Percentiles rank a stretch among this genome's conserved stretches.
These are phyloP conservation scores for Thalassia testudinum DNA, from an alignment of 116 monocot genomes.

Conservation along the genomic window DNA sequence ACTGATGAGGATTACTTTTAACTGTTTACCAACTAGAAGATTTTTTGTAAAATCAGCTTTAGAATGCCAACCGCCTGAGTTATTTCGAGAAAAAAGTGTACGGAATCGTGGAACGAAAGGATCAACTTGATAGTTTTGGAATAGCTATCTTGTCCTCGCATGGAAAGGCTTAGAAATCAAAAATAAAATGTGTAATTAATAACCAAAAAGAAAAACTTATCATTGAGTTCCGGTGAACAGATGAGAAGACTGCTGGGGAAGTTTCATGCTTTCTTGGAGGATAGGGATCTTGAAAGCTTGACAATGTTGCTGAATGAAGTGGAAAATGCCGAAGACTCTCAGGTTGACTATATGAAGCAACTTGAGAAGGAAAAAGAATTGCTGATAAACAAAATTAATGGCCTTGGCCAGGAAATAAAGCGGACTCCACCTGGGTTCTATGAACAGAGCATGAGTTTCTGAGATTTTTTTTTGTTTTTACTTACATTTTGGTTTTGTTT, in stretches of 20 bases:
- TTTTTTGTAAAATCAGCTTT: no score
- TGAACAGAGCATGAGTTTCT: no score
- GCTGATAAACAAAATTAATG: conserved; percentile 44
- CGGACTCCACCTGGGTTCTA: no score
- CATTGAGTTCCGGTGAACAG: conserved; percentile 14
- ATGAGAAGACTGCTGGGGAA: conserved; percentile 50
- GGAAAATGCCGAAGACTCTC: conserved; percentile 41
- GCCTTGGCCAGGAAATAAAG: conserved; percentile 50
- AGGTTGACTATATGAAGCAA: conserved; percentile 56
- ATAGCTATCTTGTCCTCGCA: no score
- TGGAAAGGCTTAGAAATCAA: no score
- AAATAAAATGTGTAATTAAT: no score
- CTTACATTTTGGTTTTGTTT: no score
- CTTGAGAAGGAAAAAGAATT: conserved; percentile 61
- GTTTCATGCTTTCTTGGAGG: conserved; percentile 32
- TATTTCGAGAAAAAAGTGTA: not conserved
- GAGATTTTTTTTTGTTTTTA: no score
- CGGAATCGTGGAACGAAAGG: no score
- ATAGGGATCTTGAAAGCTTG: conserved; percentile 55
- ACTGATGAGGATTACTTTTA: no score
- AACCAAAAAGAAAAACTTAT: not conserved
- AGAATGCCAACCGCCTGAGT: not conserved
- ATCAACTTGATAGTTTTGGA: no score
- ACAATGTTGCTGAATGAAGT: conserved; percentile 37
- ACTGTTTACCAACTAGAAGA: no score